Percentiles rank a stretch among this genome's conserved stretches.
Evolutionary conservation across 768 basidiomycete species (phyloP).

Genomic region (Pluteus cervinus): DNA sequence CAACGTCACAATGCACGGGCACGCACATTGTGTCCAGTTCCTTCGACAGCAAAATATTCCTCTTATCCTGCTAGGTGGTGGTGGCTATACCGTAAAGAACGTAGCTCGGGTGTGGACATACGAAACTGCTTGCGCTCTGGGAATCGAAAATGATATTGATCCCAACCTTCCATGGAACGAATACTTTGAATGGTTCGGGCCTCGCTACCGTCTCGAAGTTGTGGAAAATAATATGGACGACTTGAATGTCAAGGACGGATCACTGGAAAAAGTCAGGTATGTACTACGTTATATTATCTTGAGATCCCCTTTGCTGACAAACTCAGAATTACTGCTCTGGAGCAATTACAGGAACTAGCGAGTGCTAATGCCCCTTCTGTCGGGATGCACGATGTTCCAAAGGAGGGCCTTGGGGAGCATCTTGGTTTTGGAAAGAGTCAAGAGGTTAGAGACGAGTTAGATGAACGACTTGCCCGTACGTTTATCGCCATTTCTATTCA

Average conservation of each 20-base stretch:
- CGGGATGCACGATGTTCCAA: conserved; percentile 77
- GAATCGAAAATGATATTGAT: conserved; percentile 72
- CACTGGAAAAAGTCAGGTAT: conserved; percentile 74
- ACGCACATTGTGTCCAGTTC: conserved; percentile 87
- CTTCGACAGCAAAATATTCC: conserved; percentile 80
- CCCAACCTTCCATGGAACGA: conserved; percentile 78
- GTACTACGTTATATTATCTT: conserved; percentile 16
- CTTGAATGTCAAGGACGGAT: conserved; percentile 74
- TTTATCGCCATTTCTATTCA: conserved; percentile 4
- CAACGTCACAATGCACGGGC: conserved; percentile 94
- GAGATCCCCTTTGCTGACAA: not conserved
- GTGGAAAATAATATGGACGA: conserved; percentile 93
- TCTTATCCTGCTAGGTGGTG: conserved; percentile 88
- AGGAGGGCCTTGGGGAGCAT: conserved; percentile 59
- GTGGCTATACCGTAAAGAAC: conserved; percentile 96
- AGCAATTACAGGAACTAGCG: conserved; percentile 38
- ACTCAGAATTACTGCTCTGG: conserved; percentile 29
- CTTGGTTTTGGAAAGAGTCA: conserved; percentile 52
- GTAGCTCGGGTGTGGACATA: conserved; percentile 94
- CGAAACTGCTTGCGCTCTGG: conserved; percentile 95
- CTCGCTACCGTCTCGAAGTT: conserved; percentile 90
- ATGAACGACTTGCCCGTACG: conserved; percentile 69
- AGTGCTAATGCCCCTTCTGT: conserved; percentile 85
- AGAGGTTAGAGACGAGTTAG: conserved; percentile 52
- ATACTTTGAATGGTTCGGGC: conserved; percentile 98